Evolutionary conservation across 495 filamentous ascomycete genomes (phyloP).

Genomic region (Neurospora sp.): DNA sequence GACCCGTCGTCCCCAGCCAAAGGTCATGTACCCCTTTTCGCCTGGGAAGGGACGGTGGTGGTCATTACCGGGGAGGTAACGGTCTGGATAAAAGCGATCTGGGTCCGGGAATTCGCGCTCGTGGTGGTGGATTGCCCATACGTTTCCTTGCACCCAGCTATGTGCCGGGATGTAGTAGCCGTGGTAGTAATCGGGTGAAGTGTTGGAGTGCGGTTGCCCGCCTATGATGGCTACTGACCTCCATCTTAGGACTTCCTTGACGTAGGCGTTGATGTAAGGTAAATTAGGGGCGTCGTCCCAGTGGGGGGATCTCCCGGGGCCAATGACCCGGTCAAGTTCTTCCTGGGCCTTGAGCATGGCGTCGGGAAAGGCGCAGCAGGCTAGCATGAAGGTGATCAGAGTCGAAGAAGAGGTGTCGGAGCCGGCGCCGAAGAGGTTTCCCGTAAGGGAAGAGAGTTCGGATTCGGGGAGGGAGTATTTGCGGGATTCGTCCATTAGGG

Average conservation of each 20-base stretch:
- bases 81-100: conserved; percentile 44
- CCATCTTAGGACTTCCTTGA: conserved; percentile 58
- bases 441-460: conserved; percentile 50
- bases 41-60: conserved; percentile 44
- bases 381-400: conserved; percentile 52
- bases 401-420: conserved; percentile 58
- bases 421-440: conserved; percentile 56
- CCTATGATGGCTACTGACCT: conserved; percentile 53
- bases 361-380: conserved; percentile 46
- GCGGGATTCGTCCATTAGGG: conserved; percentile 39
- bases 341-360: conserved; percentile 29
- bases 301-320: conserved; percentile 39
- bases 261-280: conserved; percentile 49
- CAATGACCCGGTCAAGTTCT: conserved; percentile 51
- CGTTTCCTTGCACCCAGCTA: conserved; percentile 50
- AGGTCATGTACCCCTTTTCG: conserved; percentile 54
- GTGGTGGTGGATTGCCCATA: conserved; percentile 57
- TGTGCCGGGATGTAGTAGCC: conserved; percentile 44
- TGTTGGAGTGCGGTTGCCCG: conserved; percentile 52
- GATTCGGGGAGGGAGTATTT: conserved; percentile 40
- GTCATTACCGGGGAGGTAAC: conserved; percentile 29
- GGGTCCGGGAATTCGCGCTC: conserved; percentile 53
- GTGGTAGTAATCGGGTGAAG: conserved; percentile 48
- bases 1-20: conserved; percentile 51
- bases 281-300: conserved; percentile 49